These are phyloP conservation scores for Favolaschia claudopus DNA, from an alignment of 768 basidiomycete genomes.

Conservation along the genomic window DNA sequence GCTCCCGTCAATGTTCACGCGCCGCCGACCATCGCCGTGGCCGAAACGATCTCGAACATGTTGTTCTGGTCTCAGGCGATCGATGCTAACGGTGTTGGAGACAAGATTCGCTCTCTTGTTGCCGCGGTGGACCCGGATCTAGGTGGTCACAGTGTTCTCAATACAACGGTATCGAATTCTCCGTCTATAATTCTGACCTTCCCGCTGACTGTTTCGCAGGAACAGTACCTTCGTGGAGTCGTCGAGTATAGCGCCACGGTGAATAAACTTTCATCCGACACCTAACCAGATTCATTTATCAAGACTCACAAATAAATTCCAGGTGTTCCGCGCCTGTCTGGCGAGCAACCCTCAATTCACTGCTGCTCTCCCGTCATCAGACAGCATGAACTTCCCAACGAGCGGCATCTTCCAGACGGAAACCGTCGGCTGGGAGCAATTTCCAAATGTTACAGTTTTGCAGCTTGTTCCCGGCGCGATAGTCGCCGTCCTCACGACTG, in stretches of 20 bases:
- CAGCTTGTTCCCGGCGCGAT: background rate
- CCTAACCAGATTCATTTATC: too few relatives aligned
- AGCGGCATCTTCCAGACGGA: background rate
- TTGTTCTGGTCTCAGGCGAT: too few relatives aligned
- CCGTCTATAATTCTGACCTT: too few relatives aligned
- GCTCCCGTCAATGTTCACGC: too few relatives aligned
- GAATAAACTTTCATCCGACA: background rate
- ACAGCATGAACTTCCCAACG: background rate
- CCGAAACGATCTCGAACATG: too few relatives aligned
- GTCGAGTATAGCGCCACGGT: conserved; percentile 8
- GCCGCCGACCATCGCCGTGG: too few relatives aligned
- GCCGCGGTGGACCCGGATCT: too few relatives aligned
- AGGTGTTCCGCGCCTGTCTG: conserved; percentile 4
- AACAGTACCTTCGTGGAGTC: background rate
- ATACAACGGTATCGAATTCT: too few relatives aligned
- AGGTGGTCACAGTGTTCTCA: too few relatives aligned
- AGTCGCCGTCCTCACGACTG: background rate
- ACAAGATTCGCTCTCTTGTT: too few relatives aligned
- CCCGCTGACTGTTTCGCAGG: too few relatives aligned
- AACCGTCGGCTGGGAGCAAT: conserved; percentile 2
- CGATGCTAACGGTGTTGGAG: too few relatives aligned
- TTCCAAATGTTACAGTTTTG: background rate
- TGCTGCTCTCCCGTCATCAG: background rate
- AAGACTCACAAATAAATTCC: background rate
- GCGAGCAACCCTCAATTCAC: background rate